These are phyloP conservation scores for Pogostemon cablin DNA, from an alignment of 257 asterid genomes.

Conservation along the genomic window DNA sequence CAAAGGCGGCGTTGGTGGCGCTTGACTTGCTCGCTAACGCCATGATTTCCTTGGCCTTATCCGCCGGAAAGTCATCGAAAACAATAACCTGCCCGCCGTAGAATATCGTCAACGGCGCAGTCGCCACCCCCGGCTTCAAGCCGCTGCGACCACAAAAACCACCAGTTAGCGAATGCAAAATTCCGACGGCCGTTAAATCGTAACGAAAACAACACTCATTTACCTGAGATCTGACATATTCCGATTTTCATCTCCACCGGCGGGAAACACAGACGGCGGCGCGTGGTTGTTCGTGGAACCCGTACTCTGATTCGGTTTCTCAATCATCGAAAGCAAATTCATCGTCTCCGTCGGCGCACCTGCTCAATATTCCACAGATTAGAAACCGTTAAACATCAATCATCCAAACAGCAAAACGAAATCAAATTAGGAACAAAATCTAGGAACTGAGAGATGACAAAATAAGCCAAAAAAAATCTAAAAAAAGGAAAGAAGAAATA, in stretches of 20 bases:
- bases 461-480: not conserved
- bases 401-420: not conserved
- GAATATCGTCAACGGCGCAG: constrained; percentile 59
- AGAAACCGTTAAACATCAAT: not conserved
- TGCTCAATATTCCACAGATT: constrained; percentile 7
- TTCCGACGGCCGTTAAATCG: not conserved
- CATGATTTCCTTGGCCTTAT: constrained; percentile 47
- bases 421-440: constrained; percentile 19
- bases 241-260: constrained; percentile 33
- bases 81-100: constrained; percentile 54
- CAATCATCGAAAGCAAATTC: constrained; percentile 55
- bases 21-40: constrained; percentile 41
- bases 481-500: constrained; percentile 1
- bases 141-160: constrained; percentile 21
- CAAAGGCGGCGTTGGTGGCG: constrained; percentile 28
- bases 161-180: too few species aligned
- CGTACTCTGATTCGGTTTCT: constrained; percentile 38
- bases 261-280: constrained; percentile 31
- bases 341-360: constrained; percentile 49
- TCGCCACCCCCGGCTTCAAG: constrained; percentile 25
- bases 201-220: not conserved
- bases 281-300: constrained; percentile 25
- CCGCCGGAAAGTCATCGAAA: constrained; percentile 53
- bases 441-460: not conserved
- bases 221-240: constrained; percentile 35